Evolutionary conservation across 176 grass and related monocot genomes (phyloP).

Genomic region (Avena atlantica): DNA sequence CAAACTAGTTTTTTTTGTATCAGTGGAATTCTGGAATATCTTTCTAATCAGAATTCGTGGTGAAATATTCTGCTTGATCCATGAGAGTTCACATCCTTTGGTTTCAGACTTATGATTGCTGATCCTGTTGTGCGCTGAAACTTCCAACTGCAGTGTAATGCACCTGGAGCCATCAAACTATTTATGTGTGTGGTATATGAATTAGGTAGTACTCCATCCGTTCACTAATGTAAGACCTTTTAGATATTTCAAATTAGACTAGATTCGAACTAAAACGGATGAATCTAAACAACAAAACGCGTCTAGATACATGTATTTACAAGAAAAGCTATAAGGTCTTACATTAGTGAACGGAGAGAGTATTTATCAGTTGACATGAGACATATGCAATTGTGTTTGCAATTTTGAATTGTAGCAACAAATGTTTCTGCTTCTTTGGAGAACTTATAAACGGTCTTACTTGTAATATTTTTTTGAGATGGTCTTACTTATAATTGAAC

Average conservation of each 20-base stretch:
- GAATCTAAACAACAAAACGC: too few species aligned
- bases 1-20: slow-evolving; percentile 8
- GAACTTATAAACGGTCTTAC: neutral
- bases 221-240: too few species aligned
- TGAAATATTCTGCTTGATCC: slow-evolving; percentile 9
- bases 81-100: neutral
- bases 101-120: neutral
- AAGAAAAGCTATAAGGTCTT: too few species aligned
- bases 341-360: too few species aligned
- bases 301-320: too few species aligned
- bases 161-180: slow-evolving; percentile 30
- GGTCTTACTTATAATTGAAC: slow-evolving; percentile 19
- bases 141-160: slow-evolving; percentile 13
- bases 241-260: too few species aligned
- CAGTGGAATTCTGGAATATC: slow-evolving; percentile 2
- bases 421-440: neutral
- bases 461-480: neutral
- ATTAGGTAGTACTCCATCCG: neutral
- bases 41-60: neutral
- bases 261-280: too few species aligned
- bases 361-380: neutral
- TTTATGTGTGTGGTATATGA: slow-evolving; percentile 4
- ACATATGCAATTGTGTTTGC: neutral
- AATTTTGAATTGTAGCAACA: neutral
- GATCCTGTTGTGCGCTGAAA: slow-evolving; percentile 22